Percentiles rank a stretch among this genome's conserved stretches.
These are phyloP conservation scores for Talaromyces sp. DNA, from an alignment of 2,329 filamentous ascomycete genomes.

Conservation along the genomic window DNA sequence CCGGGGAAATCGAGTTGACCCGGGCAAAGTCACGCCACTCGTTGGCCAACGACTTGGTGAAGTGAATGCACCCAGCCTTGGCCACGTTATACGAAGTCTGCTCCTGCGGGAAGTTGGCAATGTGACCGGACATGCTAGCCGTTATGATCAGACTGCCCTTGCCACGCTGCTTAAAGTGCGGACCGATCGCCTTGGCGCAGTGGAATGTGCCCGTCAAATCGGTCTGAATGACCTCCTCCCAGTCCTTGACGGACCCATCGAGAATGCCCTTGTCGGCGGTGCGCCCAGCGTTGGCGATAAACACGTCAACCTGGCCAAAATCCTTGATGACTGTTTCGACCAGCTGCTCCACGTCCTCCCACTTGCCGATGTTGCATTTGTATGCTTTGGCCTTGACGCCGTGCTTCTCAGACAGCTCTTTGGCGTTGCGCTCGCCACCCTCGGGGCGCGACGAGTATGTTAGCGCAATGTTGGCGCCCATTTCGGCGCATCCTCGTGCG, in stretches of 20 bases:
- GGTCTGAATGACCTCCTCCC: constrained; percentile 73
- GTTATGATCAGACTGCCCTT: constrained; percentile 63
- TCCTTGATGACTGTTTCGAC: constrained; percentile 59
- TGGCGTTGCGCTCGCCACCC: constrained; percentile 61
- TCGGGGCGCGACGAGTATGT: constrained; percentile 60
- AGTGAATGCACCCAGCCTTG: constrained; percentile 62
- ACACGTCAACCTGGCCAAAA: constrained; percentile 64
- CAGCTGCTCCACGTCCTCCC: constrained; percentile 51
- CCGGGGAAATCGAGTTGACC: constrained; percentile 63
- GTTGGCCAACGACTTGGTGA: constrained; percentile 60
- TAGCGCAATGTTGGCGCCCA: constrained; percentile 59
- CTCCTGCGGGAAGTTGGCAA: constrained; percentile 57
- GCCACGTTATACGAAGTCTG: constrained; percentile 62
- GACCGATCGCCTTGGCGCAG: constrained; percentile 82
- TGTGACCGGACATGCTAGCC: constrained; percentile 55
- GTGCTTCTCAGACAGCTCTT: constrained; percentile 55
- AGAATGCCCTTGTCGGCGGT: constrained; percentile 65
- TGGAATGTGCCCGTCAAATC: constrained; percentile 83
- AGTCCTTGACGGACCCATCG: constrained; percentile 65
- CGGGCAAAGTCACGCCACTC: constrained; percentile 66
- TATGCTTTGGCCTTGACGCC: constrained; percentile 63
- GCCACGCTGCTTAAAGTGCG: constrained; percentile 65
- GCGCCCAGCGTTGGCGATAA: constrained; percentile 65
- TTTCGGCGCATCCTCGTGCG: constrained; percentile 59
- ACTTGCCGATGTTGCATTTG: constrained; percentile 58